Base-by-base conservation (phyloP, 768 basidiomycete species). In the Calocybe gangraenosa region DNA sequence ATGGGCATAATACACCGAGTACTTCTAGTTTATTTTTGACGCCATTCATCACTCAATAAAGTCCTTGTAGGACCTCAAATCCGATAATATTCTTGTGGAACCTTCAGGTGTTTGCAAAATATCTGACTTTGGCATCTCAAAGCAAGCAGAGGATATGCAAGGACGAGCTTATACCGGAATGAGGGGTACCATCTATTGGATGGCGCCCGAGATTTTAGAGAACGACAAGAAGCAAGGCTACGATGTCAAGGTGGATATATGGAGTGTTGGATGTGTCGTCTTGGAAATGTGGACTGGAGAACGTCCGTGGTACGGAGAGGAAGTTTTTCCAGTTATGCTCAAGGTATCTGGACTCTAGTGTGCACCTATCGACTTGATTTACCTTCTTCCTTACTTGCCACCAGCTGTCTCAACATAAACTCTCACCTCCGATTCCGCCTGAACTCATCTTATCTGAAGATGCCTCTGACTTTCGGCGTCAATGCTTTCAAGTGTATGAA, bases 251-350 rank as follows among this genome's bases (percentile, higher is more conserved):
- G 82, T 95, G 37, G 94, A 98, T 58, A 92, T 98, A 47, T 98
- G 94, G 94, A 88, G 89, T 55, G 71, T 94, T 17, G 94, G 94
- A 1, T 98, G 94, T 61, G 82, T 97, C 28, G 81, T 91, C 11
- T 71, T 93, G 40, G 94, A 98, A 63, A 98, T 98, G 94, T 93
- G 91, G 83, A 84, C 87, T 3, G 94, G 90, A n/a, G 70, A 79
- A 51, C 69, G 90, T 37, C 93, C 94, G 5, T 97, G 94, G 94
- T 73, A 69, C 37, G 79, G 82, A 23, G 79, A 87, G 50, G 81
- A 86, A 55, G 67, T 78, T 3, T 65, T 88, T 49, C 73, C 85
- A 2, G 89, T 95, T 35, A 82, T 95, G 76, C 70, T 83, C 44
- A 84, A 91, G 76, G 93, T 91, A 55, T 40, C 58, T 43, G 15